Base-by-base conservation (phyloP, 352 stramenopile species). In the Phytophthora colocasiae region DNA sequence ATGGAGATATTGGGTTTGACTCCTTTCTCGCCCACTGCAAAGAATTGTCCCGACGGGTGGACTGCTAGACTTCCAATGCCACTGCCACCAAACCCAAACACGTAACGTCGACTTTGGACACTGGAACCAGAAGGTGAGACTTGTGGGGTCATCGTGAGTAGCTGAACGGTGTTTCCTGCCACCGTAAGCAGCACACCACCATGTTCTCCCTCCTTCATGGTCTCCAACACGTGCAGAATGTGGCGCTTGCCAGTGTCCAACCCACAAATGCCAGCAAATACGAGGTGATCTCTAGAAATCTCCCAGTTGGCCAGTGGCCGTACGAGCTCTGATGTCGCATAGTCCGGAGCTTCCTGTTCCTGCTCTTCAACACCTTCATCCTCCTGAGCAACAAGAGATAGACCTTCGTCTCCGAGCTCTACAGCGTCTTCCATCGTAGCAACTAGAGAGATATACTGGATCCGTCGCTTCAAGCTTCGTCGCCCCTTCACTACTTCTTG, bases 11-110 rank as follows among this genome's bases (percentile, higher is more conserved):
- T 85, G 2, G 94, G 93, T 48, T 93, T 91, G 39, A 79, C 67
- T 3, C 94, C 93, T 63, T 97, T 97, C 39, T 96, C 91, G 1
- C 85, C 93, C 2, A 98, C 86, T 2, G 90, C 91, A 63, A 97
- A 96, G 64, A 88, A 96, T 34, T 67, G 57, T 2, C 75, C 47
- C 4, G 73, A 87, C 9, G 86, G 85, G 56, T 97, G 89, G 22
- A 96, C 85, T 2, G 81, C 80, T 5, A 96, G 68, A 47, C 79
- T 80, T 0, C 86, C 86, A 3, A 96, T 78, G 29, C 87, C 89
- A 6, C 72, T 73, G 1, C 82, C 85, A 24, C 87, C 78, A 36
- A 82, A 76, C 4, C 87, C 89, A 63, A 97, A 96, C 12, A 95
- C 40, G 44, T 90, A 87, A 29, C 66, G 63, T 38, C 73, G 71